Evolutionary conservation across 768 basidiomycete species (phyloP), one percentile per base, ranked within the genome.

Genomic region (Dictyophora rubrovolvata): DNA sequence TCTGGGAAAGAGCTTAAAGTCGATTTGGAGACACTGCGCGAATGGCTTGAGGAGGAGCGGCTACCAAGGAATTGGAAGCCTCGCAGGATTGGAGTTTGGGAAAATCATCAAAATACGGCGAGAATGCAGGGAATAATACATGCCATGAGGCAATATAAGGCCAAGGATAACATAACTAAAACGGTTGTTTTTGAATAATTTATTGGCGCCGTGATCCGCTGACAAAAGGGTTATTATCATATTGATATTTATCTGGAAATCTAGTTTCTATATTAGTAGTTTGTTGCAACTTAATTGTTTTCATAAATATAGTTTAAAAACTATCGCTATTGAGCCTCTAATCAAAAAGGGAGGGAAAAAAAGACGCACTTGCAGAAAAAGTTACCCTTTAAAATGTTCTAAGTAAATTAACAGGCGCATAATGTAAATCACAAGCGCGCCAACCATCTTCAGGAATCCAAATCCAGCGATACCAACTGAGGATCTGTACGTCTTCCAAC

Each of bases 11-110:
- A 58, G 8, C 48, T 28, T 7, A 49, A 51, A 22, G 56, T 58
- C 14, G 48, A 34, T 33, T 22, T 58, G 1, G 48, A 58, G 22
- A 33, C 51, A 2, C 33, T 58, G 48, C 47, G 56, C 21, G 56
- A 49, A 22, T 58, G 56, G 56, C 21, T 58, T 2, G 56, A 58
- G 48, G 28, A 58, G 8, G 56, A 58, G 56, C 47, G 56, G 22
- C 28, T 58, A 7, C 56, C 56, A n/a, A 28, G 48, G 28, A 49
- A 49, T 14, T 58, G 48, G 48, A 51, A 28, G 21, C 56, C 56
- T 28, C 23, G n/a, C 2, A n/a, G 21, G 48, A 20, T 23, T n/a
- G 56, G 56, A 17, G 33, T 58, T 10, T 58, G 56, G 56, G 20
- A 35, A 22, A 58, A 49, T n/a, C 56, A 58, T 50, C n/a, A 36